Base-by-base conservation (phyloP, 352 stramenopile species). In the Globisporangium recalcitrans region DNA sequence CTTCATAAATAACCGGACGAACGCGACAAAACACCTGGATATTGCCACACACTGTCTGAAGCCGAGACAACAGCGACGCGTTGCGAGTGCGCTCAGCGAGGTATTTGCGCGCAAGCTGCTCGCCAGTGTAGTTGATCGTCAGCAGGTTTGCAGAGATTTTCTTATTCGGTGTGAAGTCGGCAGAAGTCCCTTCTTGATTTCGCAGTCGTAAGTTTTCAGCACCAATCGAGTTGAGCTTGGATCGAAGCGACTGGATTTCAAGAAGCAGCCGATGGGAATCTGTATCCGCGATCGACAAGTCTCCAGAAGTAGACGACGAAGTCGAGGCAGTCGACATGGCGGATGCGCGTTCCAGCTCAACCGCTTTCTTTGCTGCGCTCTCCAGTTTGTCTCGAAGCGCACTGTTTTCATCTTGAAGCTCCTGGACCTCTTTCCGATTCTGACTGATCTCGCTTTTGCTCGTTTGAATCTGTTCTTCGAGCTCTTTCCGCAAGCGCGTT, bases 11-110 rank as follows among this genome's bases (percentile, higher is more conserved):
- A 40, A 96, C 67, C 4, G 93, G 93, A 5, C 93, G 87, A 19
- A 97, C 88, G 47, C 93, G 86, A 63, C 90, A 97, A 59, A 97
- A 95, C 5, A 98, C 93, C 70, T 97, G 90, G 56, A 98, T 98
- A 54, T 98, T 98, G 42, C 93, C 93, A 57, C 89, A 94, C 0
- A 98, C 77, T 24, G 84, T 93, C 65, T 95, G 86, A 13, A 95
- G 65, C 13, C 82, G 80, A 5, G 84, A 95, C 16, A 93, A 66
- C 26, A 95, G 65, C n/a, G 79, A 76, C 14, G 85, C 85, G 36
- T 93, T 95, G 7, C 85, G 80, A 1, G 77, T 87, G 42, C 83
- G 77, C 69, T 98, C 91, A 2, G 88, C 71, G 19, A 97, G 52
- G 40, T 97, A 93, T 65, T 97, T 96, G 32, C 90, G 82, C 0